Evolutionary conservation across 768 basidiomycete genomes (phyloP).

Genomic region (Tylopilus plumbeoviolaceoides): DNA sequence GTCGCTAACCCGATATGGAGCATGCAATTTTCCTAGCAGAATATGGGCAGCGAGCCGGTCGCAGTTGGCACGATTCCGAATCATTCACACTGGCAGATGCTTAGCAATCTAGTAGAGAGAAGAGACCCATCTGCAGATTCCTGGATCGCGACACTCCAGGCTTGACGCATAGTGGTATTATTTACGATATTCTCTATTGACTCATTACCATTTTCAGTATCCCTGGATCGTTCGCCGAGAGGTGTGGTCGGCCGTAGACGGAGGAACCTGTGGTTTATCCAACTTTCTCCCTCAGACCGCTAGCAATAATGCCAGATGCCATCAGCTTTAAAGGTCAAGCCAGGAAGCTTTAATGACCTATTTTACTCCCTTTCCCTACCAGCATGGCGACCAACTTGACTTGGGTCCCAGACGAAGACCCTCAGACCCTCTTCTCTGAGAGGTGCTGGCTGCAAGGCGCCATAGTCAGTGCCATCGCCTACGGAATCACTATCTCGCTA

Average conservation of each 20-base stretch:
- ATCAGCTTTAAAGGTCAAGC: neutral
- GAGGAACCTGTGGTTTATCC: too few species aligned
- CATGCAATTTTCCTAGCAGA: too few species aligned
- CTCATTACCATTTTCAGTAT: neutral
- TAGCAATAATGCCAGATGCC: neutral
- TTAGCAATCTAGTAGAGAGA: too few species aligned
- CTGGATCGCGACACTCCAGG: neutral
- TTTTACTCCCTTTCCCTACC: neutral
- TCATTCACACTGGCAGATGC: too few species aligned
- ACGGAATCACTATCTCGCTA: conserved; percentile 4
- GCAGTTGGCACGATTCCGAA: neutral
- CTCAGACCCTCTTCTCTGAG: conserved; percentile 14
- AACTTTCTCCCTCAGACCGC: neutral
- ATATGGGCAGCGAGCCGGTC: neutral
- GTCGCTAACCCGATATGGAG: neutral
- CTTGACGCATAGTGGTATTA: neutral
- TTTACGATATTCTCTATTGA: neutral
- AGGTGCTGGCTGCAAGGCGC: conserved; percentile 17
- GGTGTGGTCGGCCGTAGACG: neutral
- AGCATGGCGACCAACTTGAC: conserved; percentile 14
- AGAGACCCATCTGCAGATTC: too few species aligned
- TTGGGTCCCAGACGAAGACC: conserved; percentile 13
- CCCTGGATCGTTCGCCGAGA: neutral
- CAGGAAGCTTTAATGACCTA: neutral
- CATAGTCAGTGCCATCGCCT: conserved; percentile 4